Evolutionary conservation across 805 yeast genomes (phyloP), one percentile per base, ranked within the genome.

Genomic region (Candida khao-thaluensis): DNA sequence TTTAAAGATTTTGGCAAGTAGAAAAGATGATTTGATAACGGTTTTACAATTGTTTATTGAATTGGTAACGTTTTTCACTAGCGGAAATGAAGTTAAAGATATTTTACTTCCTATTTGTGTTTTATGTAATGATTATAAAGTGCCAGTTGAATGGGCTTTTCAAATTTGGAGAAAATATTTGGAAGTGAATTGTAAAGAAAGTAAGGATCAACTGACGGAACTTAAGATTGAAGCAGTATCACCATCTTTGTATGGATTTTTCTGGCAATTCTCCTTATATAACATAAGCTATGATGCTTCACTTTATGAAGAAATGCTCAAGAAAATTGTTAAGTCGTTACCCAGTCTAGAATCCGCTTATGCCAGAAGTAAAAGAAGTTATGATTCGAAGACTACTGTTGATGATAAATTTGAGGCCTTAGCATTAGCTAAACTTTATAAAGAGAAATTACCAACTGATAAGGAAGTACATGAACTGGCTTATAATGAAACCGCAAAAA

Each of bases 181-280:
- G 57, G 59, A 49, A 20, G 59, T 31, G 41, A 48, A 51, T 3
- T 41, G 31, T 8, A n/a, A 12, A 2, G 14, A 14, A 3, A 15
- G 11, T 12, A 15, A 10, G 2, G 30, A 32, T 5, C 25, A 27
- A 15, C 2, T 17, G 8, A n/a, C 12, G 11, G 7, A 18, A 11
- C n/a, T 26, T 5, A 16, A 17, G 3, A 11, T 27, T 27, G 10
- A 18, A 5, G 14, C 21, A 12, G 35, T 80, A 2, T 50, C 66
- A 2, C 53, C 59, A 10, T 69, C 65, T 0, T 61, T 87, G 20
- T 85, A 72, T 51, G 61, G 67, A 2, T 64, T 74, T 1, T 90
- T 89, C 50, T 90, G 96, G 96, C 77, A 69, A 44, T 64, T 84
- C 23, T 73, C 82, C 0, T 60, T 87, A 6, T 81, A 83, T 52